Base-by-base conservation (phyloP, 805 yeast genomes). In the Limtongia smithiae region DNA sequence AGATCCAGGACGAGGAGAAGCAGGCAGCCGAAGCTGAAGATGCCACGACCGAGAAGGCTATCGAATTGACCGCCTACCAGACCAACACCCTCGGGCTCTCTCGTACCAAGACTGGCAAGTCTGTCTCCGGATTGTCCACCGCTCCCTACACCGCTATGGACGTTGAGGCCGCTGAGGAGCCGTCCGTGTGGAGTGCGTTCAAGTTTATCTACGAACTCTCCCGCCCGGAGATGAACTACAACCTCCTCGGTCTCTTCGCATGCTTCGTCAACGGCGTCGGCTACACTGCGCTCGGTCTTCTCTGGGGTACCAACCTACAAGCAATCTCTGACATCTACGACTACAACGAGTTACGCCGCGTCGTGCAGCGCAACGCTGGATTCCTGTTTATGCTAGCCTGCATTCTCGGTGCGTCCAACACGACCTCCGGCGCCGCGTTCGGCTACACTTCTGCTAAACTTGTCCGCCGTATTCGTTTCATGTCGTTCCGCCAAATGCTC, bases 381-480 rank as follows among this genome's bases (percentile, higher is more conserved):
- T 51, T 54, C 40, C 30, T 51, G 39, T 54, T 54, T 32, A 14
- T 51, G 37, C 39, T 51, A 7, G 55, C 58, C 18, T 44, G 57
- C 43, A 22, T 33, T 6, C 50, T 54, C 24, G 58, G 58, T 18
- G 33, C 51, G 11, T 42, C 57, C 3, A 51, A 54, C 50, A 37
- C 44, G 9, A 24, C 38, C 14, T 49, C 57, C 8, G 54, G 52
- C 11, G 37, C 48, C 15, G 25, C 54, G 12, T 46, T 52, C 37
- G 58, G 61, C 46, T 41, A 47, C 53, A 25, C 46, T 49, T 44
- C 58, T 40, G 22, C 59, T 20, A 46, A 46, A 12, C 55, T 64
- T 2, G 52, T 65, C 20, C 56, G 58, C 30, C 45, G 59, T 11
- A 60, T 65, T 22, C 60, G 68, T 12, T 27, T 36, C 20, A 22